Conservation (phyloP, 306 rosid genomes). For the Myrica gale region DNA sequence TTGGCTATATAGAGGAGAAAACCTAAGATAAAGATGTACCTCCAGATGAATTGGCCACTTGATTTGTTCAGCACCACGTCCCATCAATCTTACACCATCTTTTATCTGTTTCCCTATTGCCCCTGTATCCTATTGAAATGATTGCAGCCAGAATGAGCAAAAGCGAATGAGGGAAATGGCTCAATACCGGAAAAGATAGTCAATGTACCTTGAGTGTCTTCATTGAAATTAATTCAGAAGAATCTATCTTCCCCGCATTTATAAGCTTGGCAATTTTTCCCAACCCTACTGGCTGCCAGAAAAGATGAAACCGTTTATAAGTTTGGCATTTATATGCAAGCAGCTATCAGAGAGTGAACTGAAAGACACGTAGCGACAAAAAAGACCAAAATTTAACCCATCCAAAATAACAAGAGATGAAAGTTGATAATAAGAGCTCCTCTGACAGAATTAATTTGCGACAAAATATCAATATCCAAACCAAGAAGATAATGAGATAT, state of each 20-base stretch:
- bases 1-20: constrained; percentile 10
- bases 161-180: constrained; percentile 26
- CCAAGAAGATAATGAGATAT: background rate
- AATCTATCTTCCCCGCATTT: constrained; percentile 86
- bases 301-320: constrained; percentile 9
- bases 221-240: constrained; percentile 86
- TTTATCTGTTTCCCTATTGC: constrained; percentile 87
- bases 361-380: background rate
- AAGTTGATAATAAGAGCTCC: background rate
- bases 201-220: constrained; percentile 82
- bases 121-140: constrained; percentile 68
- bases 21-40: constrained; percentile 43
- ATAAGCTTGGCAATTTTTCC: constrained; percentile 81
- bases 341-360: constrained; percentile 20
- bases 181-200: constrained; percentile 22
- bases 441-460: constrained; percentile 10
- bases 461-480: constrained; percentile 2
- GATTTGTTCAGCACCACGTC: constrained; percentile 87
- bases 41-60: constrained; percentile 92
- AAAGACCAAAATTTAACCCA: background rate
- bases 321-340: background rate
- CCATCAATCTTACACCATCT: constrained; percentile 95
- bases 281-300: constrained; percentile 80
- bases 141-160: constrained; percentile 29
- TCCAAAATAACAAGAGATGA: background rate